Conservation (phyloP, 2,329 filamentous ascomycete genomes). For the Sporothrix inflata region DNA sequence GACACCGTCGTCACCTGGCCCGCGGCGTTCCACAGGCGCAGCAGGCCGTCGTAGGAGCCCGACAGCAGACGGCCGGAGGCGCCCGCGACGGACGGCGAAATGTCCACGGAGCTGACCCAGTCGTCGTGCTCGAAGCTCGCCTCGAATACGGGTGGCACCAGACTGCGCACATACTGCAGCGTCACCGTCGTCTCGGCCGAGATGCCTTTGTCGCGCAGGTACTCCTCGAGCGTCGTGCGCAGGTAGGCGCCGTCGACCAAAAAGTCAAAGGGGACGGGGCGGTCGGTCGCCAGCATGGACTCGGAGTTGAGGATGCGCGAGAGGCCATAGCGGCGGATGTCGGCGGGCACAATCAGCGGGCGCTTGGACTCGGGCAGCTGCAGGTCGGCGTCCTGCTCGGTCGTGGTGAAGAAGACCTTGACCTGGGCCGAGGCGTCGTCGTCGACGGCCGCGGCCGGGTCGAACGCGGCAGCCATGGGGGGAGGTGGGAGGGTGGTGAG, state of each 20-base stretch:
- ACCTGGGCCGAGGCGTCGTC: slow-evolving; percentile 54
- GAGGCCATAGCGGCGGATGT: slow-evolving; percentile 71
- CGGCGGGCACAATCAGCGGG: slow-evolving; percentile 66
- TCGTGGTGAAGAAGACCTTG: slow-evolving; percentile 69
- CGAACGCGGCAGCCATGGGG: slow-evolving; percentile 2
- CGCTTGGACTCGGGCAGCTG: slow-evolving; percentile 65
- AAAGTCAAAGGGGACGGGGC: slow-evolving; percentile 85
- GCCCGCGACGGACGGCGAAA: slow-evolving; percentile 69
- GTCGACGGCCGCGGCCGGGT: slow-evolving; percentile 35
- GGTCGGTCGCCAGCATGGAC: slow-evolving; percentile 69
- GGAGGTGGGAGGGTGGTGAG: background rate
- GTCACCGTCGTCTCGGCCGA: slow-evolving; percentile 85
- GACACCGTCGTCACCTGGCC: slow-evolving; percentile 84
- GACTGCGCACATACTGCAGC: slow-evolving; percentile 89
- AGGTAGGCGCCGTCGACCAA: slow-evolving; percentile 93
- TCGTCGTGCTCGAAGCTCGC: slow-evolving; percentile 96
- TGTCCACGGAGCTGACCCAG: slow-evolving; percentile 88
- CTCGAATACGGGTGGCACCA: slow-evolving; percentile 86
- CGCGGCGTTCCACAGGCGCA: slow-evolving; percentile 87
- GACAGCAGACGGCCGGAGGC: slow-evolving; percentile 74
- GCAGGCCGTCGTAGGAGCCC: slow-evolving; percentile 87
- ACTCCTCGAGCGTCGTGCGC: slow-evolving; percentile 85
- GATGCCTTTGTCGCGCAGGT: slow-evolving; percentile 81
- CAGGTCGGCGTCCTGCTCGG: slow-evolving; percentile 56
- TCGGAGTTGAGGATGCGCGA: slow-evolving; percentile 73